These are phyloP conservation scores for Cantharellus cinnabarinus DNA, from an alignment of 768 basidiomycete species.

Conservation along the genomic window DNA sequence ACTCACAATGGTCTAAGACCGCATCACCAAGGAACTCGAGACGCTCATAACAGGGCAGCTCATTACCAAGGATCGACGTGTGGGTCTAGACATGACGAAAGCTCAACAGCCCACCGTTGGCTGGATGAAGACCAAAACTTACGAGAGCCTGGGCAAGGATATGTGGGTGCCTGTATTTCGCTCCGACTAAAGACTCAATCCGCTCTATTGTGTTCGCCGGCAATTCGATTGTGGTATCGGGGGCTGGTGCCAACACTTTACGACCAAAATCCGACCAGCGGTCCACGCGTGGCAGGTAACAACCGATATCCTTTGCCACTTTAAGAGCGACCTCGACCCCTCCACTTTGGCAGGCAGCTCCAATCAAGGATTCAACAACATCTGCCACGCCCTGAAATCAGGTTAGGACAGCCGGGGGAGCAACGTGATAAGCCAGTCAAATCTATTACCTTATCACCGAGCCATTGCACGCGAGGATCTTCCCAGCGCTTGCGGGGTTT, in stretches of 20 bases:
- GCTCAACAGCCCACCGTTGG: background rate
- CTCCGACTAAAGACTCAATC: slow-evolving; percentile 44
- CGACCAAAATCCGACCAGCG: slow-evolving; percentile 50
- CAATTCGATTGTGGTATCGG: slow-evolving; percentile 26
- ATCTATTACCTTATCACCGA: slow-evolving; percentile 57
- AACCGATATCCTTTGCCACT: slow-evolving; percentile 39
- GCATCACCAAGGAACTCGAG: slow-evolving; percentile 78
- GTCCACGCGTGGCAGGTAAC: slow-evolving; percentile 42
- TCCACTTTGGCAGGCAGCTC: slow-evolving; percentile 57
- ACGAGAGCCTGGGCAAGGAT: slow-evolving; percentile 59
- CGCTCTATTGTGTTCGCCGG: slow-evolving; percentile 29
- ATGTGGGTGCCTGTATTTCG: slow-evolving; percentile 38
- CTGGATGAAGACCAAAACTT: slow-evolving; percentile 10
- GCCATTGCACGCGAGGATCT: slow-evolving; percentile 28
- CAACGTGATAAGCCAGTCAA: slow-evolving; percentile 3
- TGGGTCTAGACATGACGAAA: slow-evolving; percentile 32
- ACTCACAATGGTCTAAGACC: slow-evolving; percentile 62
- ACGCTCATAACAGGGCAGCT: slow-evolving; percentile 44
- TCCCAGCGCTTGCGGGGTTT: slow-evolving; percentile 11
- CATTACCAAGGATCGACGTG: slow-evolving; percentile 33
- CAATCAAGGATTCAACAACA: slow-evolving; percentile 68
- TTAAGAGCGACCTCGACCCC: slow-evolving; percentile 47
- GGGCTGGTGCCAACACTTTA: slow-evolving; percentile 20
- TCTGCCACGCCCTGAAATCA: slow-evolving; percentile 53
- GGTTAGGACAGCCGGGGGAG: background rate